Conservation (phyloP, 805 yeast genomes). For the Debaryomyces hansenii region DNA sequence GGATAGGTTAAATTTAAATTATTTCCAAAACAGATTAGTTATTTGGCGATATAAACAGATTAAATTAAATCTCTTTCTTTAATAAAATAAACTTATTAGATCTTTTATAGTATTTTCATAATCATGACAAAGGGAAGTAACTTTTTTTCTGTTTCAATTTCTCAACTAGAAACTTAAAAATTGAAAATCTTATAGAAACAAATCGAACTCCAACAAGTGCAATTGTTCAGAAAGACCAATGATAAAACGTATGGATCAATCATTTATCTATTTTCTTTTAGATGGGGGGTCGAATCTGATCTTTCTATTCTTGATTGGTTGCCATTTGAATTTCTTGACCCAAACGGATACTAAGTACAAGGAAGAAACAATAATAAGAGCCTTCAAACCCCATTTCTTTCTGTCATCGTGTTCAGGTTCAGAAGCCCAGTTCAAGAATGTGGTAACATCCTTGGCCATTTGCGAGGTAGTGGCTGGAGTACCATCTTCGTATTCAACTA, state of each 20-base stretch:
- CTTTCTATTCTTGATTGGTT: slow-evolving; percentile 93
- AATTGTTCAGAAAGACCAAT: background rate
- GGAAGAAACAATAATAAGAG: slow-evolving; percentile 73
- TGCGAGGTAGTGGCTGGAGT: slow-evolving; percentile 98
- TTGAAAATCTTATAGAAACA: background rate
- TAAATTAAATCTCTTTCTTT: background rate
- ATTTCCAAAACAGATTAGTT: background rate
- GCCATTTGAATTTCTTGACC: slow-evolving; percentile 98
- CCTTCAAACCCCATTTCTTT: slow-evolving; percentile 95
- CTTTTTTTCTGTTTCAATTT: background rate
- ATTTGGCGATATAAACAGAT: background rate
- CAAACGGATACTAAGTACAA: slow-evolving; percentile 81
- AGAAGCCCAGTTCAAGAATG: slow-evolving; percentile 96
- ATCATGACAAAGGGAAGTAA: slow-evolving; percentile 9
- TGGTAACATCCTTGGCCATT: slow-evolving; percentile 98
- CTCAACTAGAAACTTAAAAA: background rate
- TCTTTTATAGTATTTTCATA: slow-evolving; percentile 4
- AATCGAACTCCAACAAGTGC: background rate
- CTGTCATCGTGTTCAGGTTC: slow-evolving; percentile 99
- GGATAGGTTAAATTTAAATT: background rate
- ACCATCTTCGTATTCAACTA: slow-evolving; percentile 98
- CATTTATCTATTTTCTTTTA: slow-evolving; percentile 4
- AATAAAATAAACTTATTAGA: background rate
- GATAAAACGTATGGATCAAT: background rate
- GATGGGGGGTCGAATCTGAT: slow-evolving; percentile 85